Conservation (phyloP, 352 stramenopile species). For the Phytophthora colocasiae region DNA sequence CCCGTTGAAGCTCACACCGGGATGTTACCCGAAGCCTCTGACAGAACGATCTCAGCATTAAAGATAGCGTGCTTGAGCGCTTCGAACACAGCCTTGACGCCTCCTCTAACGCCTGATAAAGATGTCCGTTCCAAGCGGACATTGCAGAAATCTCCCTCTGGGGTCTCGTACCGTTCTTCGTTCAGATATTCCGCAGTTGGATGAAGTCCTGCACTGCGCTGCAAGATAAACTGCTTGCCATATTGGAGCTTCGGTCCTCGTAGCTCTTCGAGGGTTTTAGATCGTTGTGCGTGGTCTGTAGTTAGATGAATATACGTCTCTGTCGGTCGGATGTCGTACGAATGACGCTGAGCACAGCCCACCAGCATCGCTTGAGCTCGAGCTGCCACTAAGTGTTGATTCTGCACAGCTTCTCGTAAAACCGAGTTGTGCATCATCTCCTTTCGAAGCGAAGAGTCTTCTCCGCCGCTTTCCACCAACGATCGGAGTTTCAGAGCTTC, state of each 20-base stretch:
- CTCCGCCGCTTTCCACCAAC: slow-evolving; percentile 2
- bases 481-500: slow-evolving; percentile 27
- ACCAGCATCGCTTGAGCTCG: slow-evolving; percentile 14
- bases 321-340: slow-evolving; percentile 30
- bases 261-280: slow-evolving; percentile 30
- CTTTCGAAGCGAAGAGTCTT: background rate
- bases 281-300: slow-evolving; percentile 24
- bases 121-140: slow-evolving; percentile 49
- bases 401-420: slow-evolving; percentile 14
- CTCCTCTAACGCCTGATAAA: slow-evolving; percentile 16
- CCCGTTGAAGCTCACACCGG: no score
- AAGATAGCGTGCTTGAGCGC: slow-evolving; percentile 28
- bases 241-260: slow-evolving; percentile 48
- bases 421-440: slow-evolving; percentile 5
- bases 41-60: slow-evolving; percentile 45
- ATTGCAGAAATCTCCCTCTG: slow-evolving; percentile 47
- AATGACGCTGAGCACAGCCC: slow-evolving; percentile 8
- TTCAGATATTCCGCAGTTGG: slow-evolving; percentile 30
- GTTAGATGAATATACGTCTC: slow-evolving; percentile 49
- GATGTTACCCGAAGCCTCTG: slow-evolving; percentile 33
- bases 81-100: slow-evolving; percentile 33
- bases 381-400: slow-evolving; percentile 24
- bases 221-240: slow-evolving; percentile 42
- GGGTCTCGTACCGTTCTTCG: slow-evolving; percentile 40
- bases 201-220: slow-evolving; percentile 50